Conservation (phyloP, 1,139 yeast species). For the Eremothecium cymbalariae region DNA sequence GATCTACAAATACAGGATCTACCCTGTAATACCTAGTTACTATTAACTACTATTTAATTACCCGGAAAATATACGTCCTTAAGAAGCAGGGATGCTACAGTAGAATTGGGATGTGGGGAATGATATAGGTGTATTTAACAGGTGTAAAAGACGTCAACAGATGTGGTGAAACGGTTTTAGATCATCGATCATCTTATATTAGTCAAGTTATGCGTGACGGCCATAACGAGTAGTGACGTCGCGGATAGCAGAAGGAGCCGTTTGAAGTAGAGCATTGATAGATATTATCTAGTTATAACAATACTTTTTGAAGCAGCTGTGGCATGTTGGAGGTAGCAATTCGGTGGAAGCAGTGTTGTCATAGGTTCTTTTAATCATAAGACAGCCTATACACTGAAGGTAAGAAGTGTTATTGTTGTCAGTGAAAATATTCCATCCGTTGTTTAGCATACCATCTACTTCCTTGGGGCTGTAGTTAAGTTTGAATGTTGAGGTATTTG, state of each 20-base stretch:
- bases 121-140: too few species aligned
- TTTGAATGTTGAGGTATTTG: conserved; percentile 57
- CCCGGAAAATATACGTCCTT: too few species aligned
- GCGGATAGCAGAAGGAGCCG: too few species aligned
- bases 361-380: conserved; percentile 47
- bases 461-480: conserved; percentile 42
- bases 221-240: too few species aligned
- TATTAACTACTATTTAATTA: conserved; percentile 1
- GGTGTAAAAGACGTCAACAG: too few species aligned
- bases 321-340: conserved; percentile 30
- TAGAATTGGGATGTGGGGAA: too few species aligned
- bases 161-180: too few species aligned
- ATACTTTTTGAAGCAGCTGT: conserved; percentile 34
- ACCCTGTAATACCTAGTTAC: conserved; percentile 1
- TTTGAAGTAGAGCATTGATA: too few species aligned
- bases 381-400: conserved; percentile 51
- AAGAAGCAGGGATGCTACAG: too few species aligned
- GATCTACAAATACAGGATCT: not conserved
- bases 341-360: conserved; percentile 36
- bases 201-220: too few species aligned
- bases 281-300: conserved; percentile 36
- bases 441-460: conserved; percentile 39
- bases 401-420: conserved; percentile 36
- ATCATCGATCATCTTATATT: too few species aligned
- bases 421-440: conserved; percentile 48